A percentile compares a stretch with the other conserved stretches of the same genome.
These are phyloP conservation scores for Kentomonas sorsogonicus DNA, from an alignment of 208 protist species.

Conservation along the genomic window DNA sequence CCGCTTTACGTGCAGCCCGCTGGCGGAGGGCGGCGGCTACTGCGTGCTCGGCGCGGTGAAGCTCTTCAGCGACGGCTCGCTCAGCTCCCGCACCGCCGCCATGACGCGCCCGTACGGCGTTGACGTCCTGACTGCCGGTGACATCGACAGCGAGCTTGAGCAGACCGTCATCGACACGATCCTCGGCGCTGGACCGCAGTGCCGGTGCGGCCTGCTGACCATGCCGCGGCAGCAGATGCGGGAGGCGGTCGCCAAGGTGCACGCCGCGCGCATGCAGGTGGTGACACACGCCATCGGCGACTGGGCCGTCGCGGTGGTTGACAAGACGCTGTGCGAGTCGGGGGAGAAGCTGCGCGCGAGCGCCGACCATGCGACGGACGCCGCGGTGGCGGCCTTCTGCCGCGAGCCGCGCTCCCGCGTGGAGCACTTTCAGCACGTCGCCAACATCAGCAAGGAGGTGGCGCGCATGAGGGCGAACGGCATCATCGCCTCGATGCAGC, in stretches of 20 bases:
- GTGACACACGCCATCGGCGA: slow-evolving; percentile 71
- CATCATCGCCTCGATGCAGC: slow-evolving; percentile 76
- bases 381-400: slow-evolving; percentile 10
- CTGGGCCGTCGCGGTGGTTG: slow-evolving; percentile 35
- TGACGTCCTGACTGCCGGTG: slow-evolving; percentile 31
- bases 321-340: slow-evolving; percentile 34
- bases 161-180: slow-evolving; percentile 22
- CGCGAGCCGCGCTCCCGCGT: slow-evolving; percentile 41
- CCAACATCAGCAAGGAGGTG: slow-evolving; percentile 32
- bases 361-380: neutral
- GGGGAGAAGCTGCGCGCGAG: slow-evolving; percentile 17
- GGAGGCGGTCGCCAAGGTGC: slow-evolving; percentile 15
- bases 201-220: slow-evolving; percentile 41
- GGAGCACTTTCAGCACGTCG: slow-evolving; percentile 64
- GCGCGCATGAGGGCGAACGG: slow-evolving; percentile 28
- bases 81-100: slow-evolving; percentile 52
- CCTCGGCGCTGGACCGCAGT: slow-evolving; percentile 13
- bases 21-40: slow-evolving; percentile 25
- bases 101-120: slow-evolving; percentile 46
- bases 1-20: slow-evolving; percentile 34
- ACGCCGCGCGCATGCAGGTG: slow-evolving; percentile 31
- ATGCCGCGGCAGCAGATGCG: slow-evolving; percentile 28
- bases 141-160: slow-evolving; percentile 43
- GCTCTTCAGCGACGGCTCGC: slow-evolving; percentile 52
- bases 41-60: slow-evolving; percentile 53